Base-by-base conservation (phyloP, 352 stramenopile genomes). In the Phytophthora pini region DNA sequence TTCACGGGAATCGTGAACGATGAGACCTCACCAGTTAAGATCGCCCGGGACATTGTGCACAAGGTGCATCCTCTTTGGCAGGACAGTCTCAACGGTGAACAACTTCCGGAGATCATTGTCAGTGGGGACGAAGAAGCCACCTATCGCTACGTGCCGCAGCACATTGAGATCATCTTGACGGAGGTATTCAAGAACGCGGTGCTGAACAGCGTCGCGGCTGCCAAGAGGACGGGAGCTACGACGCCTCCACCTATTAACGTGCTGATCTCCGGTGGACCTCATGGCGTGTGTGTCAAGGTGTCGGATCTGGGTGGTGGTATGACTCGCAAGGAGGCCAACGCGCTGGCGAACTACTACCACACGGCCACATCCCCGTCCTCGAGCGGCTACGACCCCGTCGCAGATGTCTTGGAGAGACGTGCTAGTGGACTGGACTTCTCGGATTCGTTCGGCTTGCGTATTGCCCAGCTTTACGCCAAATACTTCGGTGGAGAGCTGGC, bases 401-500 rank as follows among this genome's bases (percentile, higher is more conserved):
- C 86, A 8, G 84, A 87, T 1, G 82, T 71, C 44, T 54, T 94
- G n/a, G 86, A 94, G 56, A 73, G 74, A 56, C 82, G 86, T 49
- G 82, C 83, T 0, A 88, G 75, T 13, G 78, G 70, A 32, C 71
- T 94, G 26, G 72, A 90, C 69, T 91, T 92, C 49, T 81, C 78
- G 13, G 76, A 90, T 39, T 94, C 86, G 40, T 94, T 94, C 70
- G 97, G 97, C 1, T 79, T 99, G 40, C 97, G 96, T 44, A 93
- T 94, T 46, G 86, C 86, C 3, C 80, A 80, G 61, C 91, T 97
- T 27, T 99, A 99, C 69, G 96, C 97, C 31, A 89, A 97, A 53
- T 99, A 99, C 82, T 99, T 99, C 88, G 98, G 97, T 24, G 98
- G 98, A 9, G 98, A 99, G 70, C 80, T 99, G 44, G 94, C 90